Base-by-base conservation (phyloP, 192 early-diverging fungal species). In the Cetraspora pellucida region DNA sequence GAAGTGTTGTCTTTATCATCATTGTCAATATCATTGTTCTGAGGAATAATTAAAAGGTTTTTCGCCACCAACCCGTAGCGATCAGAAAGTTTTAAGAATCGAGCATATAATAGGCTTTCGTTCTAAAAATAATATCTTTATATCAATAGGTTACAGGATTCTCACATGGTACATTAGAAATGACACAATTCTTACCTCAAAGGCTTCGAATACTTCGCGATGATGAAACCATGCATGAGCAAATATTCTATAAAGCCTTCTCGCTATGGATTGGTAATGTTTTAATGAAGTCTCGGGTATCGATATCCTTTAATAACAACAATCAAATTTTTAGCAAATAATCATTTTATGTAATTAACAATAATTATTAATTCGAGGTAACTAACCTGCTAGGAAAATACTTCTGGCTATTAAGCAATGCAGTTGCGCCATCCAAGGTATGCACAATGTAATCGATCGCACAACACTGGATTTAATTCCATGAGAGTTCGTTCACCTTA, bases 171-270 rank as follows among this genome's bases (percentile, higher is more conserved):
- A 23, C 16, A 17, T 14, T 23, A 46, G 10, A 59, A 59, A 74
- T 52, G 50, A 19, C 13, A 55, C 1, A 2, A 37, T 10, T 19
- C 46, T 80, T 82, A 88, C 93, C 83, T 96, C 96, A 81, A 93
- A 96, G 17, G 86, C 85, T 63, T 93, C 91, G 84, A 98, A 99
- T 7, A 94, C 80, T 73, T 94, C 93, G 11, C 91, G 82, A 81
- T 99, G 97, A 80, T 96, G 94, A 77, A 90, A 96, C 81, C 93
- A 99, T 6, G 94, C 87, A 81, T 99, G 97, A 2, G 96, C 95
- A 85, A 99, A 99, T 28, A 99, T 91, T n/a, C 97, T 88, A 78
- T 99, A 97, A 19, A 99, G 86, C 43, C 97, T 80, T n/a, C 97
- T 82, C 2, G 94, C 93, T 75, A 97, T 95, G 54, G 89, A 89